phyloP scores from a whole-genome alignment of 208 protist genomes.

The Perkinsela sp. region DNA sequence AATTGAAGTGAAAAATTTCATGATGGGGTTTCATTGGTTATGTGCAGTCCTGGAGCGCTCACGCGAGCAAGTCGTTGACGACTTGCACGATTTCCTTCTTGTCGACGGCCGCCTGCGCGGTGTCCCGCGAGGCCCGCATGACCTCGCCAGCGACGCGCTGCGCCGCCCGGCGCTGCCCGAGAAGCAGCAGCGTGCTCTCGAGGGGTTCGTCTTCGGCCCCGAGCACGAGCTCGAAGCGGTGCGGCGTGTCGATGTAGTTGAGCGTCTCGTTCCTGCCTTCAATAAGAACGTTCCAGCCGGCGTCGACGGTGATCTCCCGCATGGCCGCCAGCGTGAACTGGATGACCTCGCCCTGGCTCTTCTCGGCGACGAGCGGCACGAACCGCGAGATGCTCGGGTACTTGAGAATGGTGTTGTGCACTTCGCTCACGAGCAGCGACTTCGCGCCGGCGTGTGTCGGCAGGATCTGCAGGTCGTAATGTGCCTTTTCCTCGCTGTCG shows the following conservation, averaged over 20 bases:
- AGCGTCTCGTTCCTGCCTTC: constrained; percentile 60
- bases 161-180: constrained; percentile 49
- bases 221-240: constrained; percentile 59
- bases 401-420: constrained; percentile 61
- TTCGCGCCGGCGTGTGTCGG: not conserved
- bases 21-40: too few species aligned
- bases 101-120: too few species aligned
- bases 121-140: not conserved
- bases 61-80: too few species aligned
- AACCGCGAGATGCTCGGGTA: constrained; percentile 25
- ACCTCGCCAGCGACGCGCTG: constrained; percentile 50
- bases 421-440: constrained; percentile 21
- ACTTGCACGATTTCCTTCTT: too few species aligned
- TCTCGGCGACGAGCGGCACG: constrained; percentile 52
- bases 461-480: not conserved
- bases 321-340: constrained; percentile 30
- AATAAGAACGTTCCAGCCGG: constrained; percentile 56
- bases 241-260: constrained; percentile 35
- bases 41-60: too few species aligned
- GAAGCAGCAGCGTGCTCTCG: constrained; percentile 7
- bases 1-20: too few species aligned
- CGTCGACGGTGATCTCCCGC: constrained; percentile 17
- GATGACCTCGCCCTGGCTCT: constrained; percentile 68
- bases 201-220: constrained; percentile 8
- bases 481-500: constrained; percentile 9